Percentiles rank a stretch among this genome's conserved stretches.
These are phyloP conservation scores for Leccinum boreale DNA, from an alignment of 768 basidiomycete genomes.

Conservation along the genomic window DNA sequence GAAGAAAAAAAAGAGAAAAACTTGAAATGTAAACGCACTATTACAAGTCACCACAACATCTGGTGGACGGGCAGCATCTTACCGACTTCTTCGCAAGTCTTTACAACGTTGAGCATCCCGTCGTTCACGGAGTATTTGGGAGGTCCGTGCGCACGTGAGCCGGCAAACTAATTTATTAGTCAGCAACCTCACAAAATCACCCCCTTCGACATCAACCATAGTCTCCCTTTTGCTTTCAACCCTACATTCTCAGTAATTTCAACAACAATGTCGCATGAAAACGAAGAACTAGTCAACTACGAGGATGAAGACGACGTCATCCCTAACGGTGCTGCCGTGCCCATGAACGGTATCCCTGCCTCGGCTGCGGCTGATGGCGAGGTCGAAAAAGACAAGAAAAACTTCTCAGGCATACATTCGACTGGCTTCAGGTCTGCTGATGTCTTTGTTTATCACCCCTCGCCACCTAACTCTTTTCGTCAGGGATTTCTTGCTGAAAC, in stretches of 20 bases:
- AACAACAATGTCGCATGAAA: slow-evolving; percentile 71
- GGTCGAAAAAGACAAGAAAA: slow-evolving; percentile 87
- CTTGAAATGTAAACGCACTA: slow-evolving; percentile 1
- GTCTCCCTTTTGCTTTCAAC: slow-evolving; percentile 22
- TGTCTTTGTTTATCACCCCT: slow-evolving; percentile 4
- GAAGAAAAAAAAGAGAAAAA: slow-evolving; percentile 1
- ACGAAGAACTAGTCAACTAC: slow-evolving; percentile 92
- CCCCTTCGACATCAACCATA: slow-evolving; percentile 10
- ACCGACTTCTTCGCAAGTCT: not conserved
- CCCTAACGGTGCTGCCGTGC: slow-evolving; percentile 50
- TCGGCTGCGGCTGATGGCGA: slow-evolving; percentile 46
- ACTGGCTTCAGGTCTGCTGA: slow-evolving; percentile 89
- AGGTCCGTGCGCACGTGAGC: slow-evolving; percentile 29
- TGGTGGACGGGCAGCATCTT: slow-evolving; percentile 4
- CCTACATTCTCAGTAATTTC: slow-evolving; percentile 27
- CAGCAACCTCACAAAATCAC: slow-evolving; percentile 29
- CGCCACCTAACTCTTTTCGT: slow-evolving; percentile 8
- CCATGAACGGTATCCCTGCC: slow-evolving; percentile 48
- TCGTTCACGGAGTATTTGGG: not conserved
- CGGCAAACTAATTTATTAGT: slow-evolving; percentile 17
- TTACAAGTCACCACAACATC: slow-evolving; percentile 2
- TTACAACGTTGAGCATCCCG: not conserved
- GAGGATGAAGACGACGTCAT: slow-evolving; percentile 86
- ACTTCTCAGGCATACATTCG: slow-evolving; percentile 99
- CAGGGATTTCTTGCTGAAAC: slow-evolving; percentile 97